Conservation (phyloP, 164 flowering plant genomes). For the Magnolia sinica region DNA sequence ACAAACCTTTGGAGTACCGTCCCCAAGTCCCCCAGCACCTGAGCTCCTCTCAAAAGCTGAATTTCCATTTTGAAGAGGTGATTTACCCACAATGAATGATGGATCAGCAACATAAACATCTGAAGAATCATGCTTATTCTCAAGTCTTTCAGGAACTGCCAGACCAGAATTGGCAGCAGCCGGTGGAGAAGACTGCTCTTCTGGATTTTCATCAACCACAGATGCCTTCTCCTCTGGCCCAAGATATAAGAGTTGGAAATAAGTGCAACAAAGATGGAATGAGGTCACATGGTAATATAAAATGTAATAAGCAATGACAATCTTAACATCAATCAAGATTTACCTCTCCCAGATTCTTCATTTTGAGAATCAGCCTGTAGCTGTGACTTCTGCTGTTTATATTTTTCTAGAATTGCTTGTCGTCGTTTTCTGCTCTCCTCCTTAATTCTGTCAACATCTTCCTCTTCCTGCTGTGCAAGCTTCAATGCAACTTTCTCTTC, state of each 20-base stretch:
- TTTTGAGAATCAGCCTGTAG: constrained; percentile 25
- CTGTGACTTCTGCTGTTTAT: constrained; percentile 46
- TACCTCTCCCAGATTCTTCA: constrained; percentile 41
- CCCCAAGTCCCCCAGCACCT: constrained; percentile 66
- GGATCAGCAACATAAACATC: constrained; percentile 43
- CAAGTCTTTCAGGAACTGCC: constrained; percentile 20
- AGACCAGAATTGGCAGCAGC: constrained; percentile 16
- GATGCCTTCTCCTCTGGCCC: constrained; percentile 32
- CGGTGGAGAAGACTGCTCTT: constrained; percentile 22
- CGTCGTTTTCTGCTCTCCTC: constrained; percentile 89
- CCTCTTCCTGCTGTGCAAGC: constrained; percentile 81
- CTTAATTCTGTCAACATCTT: constrained; percentile 74
- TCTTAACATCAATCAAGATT: not conserved
- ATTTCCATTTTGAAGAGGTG: constrained; percentile 51
- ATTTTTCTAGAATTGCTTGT: constrained; percentile 83
- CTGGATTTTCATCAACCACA: constrained; percentile 8
- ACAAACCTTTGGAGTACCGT: constrained; percentile 89
- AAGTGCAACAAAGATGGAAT: not conserved
- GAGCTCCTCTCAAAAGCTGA: constrained; percentile 29
- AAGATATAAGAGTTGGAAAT: constrained; percentile 4
- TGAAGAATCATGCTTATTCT: constrained; percentile 31
- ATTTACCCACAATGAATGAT: constrained; percentile 54
- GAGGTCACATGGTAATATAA: not conserved
- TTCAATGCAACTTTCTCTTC: constrained; percentile 53
- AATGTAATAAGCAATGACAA: not conserved